These are phyloP conservation scores for Wickerhamomyces chaumierensis DNA, from an alignment of 805 yeast species.

Conservation along the genomic window DNA sequence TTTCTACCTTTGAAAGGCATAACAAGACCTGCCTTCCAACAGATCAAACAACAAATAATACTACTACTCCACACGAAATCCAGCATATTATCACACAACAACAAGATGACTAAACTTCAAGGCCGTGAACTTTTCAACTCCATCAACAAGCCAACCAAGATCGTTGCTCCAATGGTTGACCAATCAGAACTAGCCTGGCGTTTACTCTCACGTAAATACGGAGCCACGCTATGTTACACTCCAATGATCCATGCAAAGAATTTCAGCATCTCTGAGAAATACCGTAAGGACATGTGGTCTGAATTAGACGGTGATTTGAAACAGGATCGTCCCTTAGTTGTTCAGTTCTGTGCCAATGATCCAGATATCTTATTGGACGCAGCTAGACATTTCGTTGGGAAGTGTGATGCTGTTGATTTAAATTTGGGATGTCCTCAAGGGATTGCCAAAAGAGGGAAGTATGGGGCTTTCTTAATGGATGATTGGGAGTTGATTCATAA, in stretches of 20 bases:
- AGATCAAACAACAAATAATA: no score
- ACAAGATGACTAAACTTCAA: slow-evolving; percentile 15
- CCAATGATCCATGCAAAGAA: slow-evolving; percentile 95
- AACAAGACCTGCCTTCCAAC: no score
- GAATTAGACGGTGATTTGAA: slow-evolving; percentile 59
- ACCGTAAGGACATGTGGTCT: slow-evolving; percentile 66
- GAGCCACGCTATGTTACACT: slow-evolving; percentile 89
- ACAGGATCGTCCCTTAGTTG: slow-evolving; percentile 76
- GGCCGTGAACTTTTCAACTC: slow-evolving; percentile 66
- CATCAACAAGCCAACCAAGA: slow-evolving; percentile 66
- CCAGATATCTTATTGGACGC: slow-evolving; percentile 76
- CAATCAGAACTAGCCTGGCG: slow-evolving; percentile 96
- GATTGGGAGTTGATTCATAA: slow-evolving; percentile 80
- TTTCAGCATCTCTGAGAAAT: slow-evolving; percentile 76
- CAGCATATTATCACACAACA: not conserved
- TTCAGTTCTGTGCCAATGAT: slow-evolving; percentile 95
- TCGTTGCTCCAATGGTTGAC: slow-evolving; percentile 98
- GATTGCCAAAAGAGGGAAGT: slow-evolving; percentile 87
- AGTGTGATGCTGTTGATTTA: slow-evolving; percentile 92
- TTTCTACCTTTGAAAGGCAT: no score
- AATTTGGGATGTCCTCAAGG: slow-evolving; percentile 98
- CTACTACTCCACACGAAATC: no score
- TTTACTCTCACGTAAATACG: slow-evolving; percentile 70
- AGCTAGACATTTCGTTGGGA: slow-evolving; percentile 66
- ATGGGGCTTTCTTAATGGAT: slow-evolving; percentile 94